phyloP scores from a whole-genome alignment of 2,329 filamentous ascomycete genomes.

The Exophiala alcalophila region DNA sequence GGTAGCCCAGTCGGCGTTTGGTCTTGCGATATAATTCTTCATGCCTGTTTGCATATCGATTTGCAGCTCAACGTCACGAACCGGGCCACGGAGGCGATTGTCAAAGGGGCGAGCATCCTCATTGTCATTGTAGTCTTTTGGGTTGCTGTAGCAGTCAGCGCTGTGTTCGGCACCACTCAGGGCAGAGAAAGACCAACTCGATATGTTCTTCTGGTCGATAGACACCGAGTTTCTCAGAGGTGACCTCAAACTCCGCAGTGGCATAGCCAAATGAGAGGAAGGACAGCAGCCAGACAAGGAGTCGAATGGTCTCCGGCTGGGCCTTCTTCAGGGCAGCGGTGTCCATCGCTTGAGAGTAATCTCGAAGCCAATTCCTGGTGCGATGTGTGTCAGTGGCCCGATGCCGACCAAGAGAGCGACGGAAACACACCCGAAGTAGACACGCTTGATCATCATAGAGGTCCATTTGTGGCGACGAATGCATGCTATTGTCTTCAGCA shows the following conservation, averaged over 20 bases:
- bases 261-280: slow-evolving; percentile 81
- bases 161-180: background rate
- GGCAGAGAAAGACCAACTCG: slow-evolving; percentile 38
- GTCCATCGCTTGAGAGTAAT: slow-evolving; percentile 81
- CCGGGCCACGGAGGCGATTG: slow-evolving; percentile 73
- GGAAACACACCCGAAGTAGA: slow-evolving; percentile 62
- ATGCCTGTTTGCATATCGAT: slow-evolving; percentile 79
- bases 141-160: slow-evolving; percentile 62
- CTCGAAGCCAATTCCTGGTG: slow-evolving; percentile 70
- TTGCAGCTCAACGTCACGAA: slow-evolving; percentile 67
- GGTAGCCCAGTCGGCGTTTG: slow-evolving; percentile 81
- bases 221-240: slow-evolving; percentile 72
- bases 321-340: slow-evolving; percentile 76
- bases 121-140: slow-evolving; percentile 81
- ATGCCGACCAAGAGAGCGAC: background rate
- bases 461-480: slow-evolving; percentile 83
- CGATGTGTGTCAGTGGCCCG: no score
- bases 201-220: slow-evolving; percentile 70
- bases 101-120: slow-evolving; percentile 81
- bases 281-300: slow-evolving; percentile 77
- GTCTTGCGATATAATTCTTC: slow-evolving; percentile 99
- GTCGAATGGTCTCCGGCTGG: slow-evolving; percentile 72
- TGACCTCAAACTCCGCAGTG: slow-evolving; percentile 83
- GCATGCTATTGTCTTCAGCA: slow-evolving; percentile 73
- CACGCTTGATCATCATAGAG: slow-evolving; percentile 69